Percentiles rank a stretch among this genome's conserved stretches.
These are phyloP conservation scores for Sporothrix inflata DNA, from an alignment of 2,329 filamentous ascomycete genomes.

Conservation along the genomic window DNA sequence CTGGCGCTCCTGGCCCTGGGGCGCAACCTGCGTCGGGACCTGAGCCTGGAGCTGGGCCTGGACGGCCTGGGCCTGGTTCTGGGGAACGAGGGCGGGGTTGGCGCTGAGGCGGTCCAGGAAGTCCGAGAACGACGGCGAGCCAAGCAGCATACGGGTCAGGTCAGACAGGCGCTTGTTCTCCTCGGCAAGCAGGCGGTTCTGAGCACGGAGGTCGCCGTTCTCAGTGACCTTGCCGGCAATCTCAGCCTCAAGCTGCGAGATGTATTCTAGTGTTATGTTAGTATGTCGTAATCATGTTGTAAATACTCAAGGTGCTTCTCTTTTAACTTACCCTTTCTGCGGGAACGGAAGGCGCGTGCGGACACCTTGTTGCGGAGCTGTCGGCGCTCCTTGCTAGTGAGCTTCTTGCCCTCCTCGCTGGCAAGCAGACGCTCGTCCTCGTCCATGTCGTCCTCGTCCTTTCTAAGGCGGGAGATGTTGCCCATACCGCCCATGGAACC, in stretches of 20 bases:
- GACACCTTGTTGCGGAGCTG: conserved; percentile 99
- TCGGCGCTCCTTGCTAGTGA: conserved; percentile 95
- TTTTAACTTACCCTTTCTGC: conserved; percentile 83
- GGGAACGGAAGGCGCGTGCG: conserved; percentile 93
- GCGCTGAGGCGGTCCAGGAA: conserved; percentile 73
- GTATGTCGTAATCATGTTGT: conserved; percentile 35
- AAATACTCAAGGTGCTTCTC: not conserved
- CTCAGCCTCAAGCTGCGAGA: conserved; percentile 88
- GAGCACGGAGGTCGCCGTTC: conserved; percentile 74
- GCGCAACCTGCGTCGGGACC: conserved; percentile 40
- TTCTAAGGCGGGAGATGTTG: conserved; percentile 72
- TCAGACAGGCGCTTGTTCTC: conserved; percentile 83
- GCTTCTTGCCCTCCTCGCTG: conserved; percentile 98
- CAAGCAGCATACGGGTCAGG: conserved; percentile 78
- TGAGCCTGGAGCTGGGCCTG: conserved; percentile 7
- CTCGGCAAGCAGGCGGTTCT: conserved; percentile 80
- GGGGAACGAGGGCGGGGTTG: conserved; percentile 51
- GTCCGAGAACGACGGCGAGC: conserved; percentile 79
- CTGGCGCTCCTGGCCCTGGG: conserved; percentile 45
- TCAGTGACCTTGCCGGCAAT: conserved; percentile 83
- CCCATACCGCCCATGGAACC: conserved; percentile 59
- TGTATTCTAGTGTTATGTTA: conserved; percentile 81
- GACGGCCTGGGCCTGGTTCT: conserved; percentile 41
- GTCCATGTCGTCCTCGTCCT: conserved; percentile 98
- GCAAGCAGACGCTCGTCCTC: conserved; percentile 91